Base-by-base conservation (phyloP, 108 stramenopile species). In the Cafeteria roenbergensis region DNA sequence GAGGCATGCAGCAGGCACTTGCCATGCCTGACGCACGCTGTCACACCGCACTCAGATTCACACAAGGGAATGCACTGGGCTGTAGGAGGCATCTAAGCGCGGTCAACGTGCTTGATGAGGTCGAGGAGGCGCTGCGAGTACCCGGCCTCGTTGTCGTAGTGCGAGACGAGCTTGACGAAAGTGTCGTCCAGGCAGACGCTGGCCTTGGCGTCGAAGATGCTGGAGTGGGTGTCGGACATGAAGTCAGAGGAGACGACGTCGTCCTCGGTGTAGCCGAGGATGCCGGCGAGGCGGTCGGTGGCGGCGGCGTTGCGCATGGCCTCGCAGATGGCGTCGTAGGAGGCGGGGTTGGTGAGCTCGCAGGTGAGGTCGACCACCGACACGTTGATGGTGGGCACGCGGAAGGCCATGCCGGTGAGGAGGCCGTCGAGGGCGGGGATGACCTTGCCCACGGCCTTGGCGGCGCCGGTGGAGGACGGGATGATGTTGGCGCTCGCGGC, bases 371-470 rank as follows among this genome's bases (percentile, higher is more conserved):
- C 95, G 30, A 97, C 95, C 63, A 97, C 95, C 51, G 92, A 93
- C 33, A 97, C 95, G 76, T 97, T 89, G 65, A 90, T 88, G 87
- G 93, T 94, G 70, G 95, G 95, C 52, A 97, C 93, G 80, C 95
- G 93, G 92, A 97, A 94, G 54, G 95, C 89, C 95, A 97, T 97
- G 73, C 95, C 96, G 77, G 96, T 98, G 76, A 98, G 88, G 88
- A 95, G 95, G 80, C 96, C 96, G 71, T 85, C 66, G 55, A 98
- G 88, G 58, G 75, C 76, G 68, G 96, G 96, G 78, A 99, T 97
- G 74, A 99, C 97, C 90, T 94, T 94, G 87, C 93, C 94, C 70
- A 97, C 95, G 72, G 97, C 97, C 88, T 95, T 95, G 82, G 97
- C 97, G 58, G 97, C 97, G 51, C 97, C 97, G 48, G 97, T 99